A percentile compares a stretch with the other conserved stretches of the same genome.
These are phyloP conservation scores for Infundibulicybe gibba DNA, from an alignment of 768 basidiomycete genomes.

Conservation along the genomic window DNA sequence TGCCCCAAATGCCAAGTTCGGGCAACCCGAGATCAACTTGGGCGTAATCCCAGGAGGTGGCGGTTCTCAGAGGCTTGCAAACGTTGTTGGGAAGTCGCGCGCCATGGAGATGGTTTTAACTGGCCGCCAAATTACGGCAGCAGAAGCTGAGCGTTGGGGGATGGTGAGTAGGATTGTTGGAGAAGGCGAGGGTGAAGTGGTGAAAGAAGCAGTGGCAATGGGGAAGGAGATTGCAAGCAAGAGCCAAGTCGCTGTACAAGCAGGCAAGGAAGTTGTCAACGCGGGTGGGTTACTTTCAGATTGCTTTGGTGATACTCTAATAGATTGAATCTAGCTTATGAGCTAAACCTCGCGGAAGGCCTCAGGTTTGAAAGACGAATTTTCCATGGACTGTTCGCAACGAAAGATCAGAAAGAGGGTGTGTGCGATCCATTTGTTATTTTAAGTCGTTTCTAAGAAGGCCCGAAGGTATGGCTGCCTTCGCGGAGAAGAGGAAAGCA, in stretches of 20 bases:
- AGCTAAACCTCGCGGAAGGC: conserved; percentile 78
- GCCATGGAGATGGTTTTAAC: conserved; percentile 95
- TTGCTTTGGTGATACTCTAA: conserved; percentile 2
- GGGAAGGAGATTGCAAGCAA: conserved; percentile 79
- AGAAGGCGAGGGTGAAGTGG: conserved; percentile 74
- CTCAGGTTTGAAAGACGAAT: conserved; percentile 82
- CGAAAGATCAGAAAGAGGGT: conserved; percentile 95
- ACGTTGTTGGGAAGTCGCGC: conserved; percentile 84
- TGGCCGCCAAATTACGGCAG: conserved; percentile 75
- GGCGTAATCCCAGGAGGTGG: conserved; percentile 95
- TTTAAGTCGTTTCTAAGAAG: conserved; percentile 5
- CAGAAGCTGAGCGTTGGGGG: conserved; percentile 86
- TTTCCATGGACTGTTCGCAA: conserved; percentile 92
- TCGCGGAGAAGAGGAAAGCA: conserved; percentile 90
- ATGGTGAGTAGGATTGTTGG: conserved; percentile 79
- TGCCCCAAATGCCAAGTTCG: conserved; percentile 87
- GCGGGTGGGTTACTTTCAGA: conserved; percentile 45
- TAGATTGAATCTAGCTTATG: conserved; percentile 53
- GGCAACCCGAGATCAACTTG: conserved; percentile 95
- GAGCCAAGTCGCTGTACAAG: conserved; percentile 78
- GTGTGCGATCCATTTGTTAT: conserved; percentile 18
- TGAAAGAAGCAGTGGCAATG: conserved; percentile 82
- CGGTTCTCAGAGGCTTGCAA: conserved; percentile 87
- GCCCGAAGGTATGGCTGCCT: conserved; percentile 83
- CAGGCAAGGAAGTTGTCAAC: conserved; percentile 93